Percentiles rank a stretch among this genome's conserved stretches.
phyloP scores from a whole-genome alignment of 2,329 filamentous ascomycete genomes.

The Penicillium sp. region DNA sequence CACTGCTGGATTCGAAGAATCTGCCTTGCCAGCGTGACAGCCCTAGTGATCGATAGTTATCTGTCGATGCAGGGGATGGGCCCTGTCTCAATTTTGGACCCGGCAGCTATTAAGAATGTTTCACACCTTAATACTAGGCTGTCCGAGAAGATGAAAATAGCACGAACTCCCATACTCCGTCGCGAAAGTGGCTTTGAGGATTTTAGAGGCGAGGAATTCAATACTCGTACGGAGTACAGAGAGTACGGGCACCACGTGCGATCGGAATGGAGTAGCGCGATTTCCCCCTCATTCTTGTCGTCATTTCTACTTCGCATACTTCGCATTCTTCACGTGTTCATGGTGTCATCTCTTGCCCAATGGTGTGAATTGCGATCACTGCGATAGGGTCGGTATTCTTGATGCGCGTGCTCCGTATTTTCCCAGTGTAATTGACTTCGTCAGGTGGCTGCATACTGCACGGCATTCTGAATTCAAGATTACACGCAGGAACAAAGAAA shows the following conservation, averaged over 20 bases:
- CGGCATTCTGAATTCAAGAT: background rate
- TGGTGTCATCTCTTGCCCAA: constrained; percentile 1
- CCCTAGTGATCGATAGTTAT: background rate
- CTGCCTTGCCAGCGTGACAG: background rate
- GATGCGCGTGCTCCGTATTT: background rate
- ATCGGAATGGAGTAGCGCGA: constrained; percentile 19
- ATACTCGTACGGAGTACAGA: background rate
- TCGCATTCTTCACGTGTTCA: constrained; percentile 16
- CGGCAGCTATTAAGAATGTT: constrained; percentile 1
- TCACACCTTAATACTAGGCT: background rate
- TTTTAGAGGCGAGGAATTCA: background rate
- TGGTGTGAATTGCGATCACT: background rate
- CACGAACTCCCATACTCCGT: constrained; percentile 1
- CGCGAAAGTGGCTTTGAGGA: no score
- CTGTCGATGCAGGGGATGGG: constrained; percentile 1
- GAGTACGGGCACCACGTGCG: constrained; percentile 13
- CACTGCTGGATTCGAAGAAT: background rate
- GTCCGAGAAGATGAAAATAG: background rate
- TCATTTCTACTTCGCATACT: constrained; percentile 10
- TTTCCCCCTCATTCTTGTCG: constrained; percentile 12
- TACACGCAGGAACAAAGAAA: constrained; percentile 3
- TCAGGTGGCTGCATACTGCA: constrained; percentile 5
- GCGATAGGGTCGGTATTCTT: no score
- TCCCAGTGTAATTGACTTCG: background rate
- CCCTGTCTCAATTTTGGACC: background rate